Percentiles rank a stretch among this genome's conserved stretches.
phyloP scores from a whole-genome alignment of 2,329 filamentous ascomycete species.

The Phaeophleospora eucalypticola region DNA sequence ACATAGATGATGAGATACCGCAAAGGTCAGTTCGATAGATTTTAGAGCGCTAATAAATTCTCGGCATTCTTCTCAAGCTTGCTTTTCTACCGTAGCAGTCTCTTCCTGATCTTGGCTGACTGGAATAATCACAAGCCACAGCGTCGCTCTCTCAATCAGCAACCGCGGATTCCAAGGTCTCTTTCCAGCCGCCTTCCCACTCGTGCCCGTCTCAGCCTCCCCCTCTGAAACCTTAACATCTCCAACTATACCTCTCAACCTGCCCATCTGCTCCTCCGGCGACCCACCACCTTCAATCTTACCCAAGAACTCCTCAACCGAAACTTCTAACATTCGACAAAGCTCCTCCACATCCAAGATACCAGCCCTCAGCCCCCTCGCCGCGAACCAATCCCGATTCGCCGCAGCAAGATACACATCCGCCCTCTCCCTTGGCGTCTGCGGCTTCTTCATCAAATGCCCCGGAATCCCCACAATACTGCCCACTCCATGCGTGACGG shows the following conservation, averaged over 20 bases:
- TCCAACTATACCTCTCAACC: slow-evolving; percentile 9
- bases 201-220: background rate
- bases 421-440: slow-evolving; percentile 18
- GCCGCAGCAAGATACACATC: slow-evolving; percentile 17
- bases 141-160: slow-evolving; percentile 10
- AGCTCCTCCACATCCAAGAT: slow-evolving; percentile 16
- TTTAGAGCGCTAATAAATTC: too few relatives aligned
- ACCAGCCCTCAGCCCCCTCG: slow-evolving; percentile 13
- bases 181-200: slow-evolving; percentile 6
- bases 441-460: slow-evolving; percentile 13
- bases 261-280: slow-evolving; percentile 4
- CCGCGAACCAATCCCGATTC: slow-evolving; percentile 18
- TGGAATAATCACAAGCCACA: slow-evolving; percentile 15
- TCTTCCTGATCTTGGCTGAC: too few relatives aligned
- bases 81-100: too few relatives aligned
- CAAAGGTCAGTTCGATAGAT: too few relatives aligned
- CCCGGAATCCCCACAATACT: slow-evolving; percentile 11
- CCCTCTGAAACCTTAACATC: slow-evolving; percentile 6
- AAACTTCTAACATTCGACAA: slow-evolving; percentile 3
- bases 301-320: slow-evolving; percentile 5
- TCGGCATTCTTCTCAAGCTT: too few relatives aligned
- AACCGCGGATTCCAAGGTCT: slow-evolving; percentile 6
- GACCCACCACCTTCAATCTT: background rate
- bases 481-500: slow-evolving; percentile 14
- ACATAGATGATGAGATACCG: too few relatives aligned